Evolutionary conservation across 139 green algal genomes (phyloP).

Genomic region (Tetratostichococcus sp.): DNA sequence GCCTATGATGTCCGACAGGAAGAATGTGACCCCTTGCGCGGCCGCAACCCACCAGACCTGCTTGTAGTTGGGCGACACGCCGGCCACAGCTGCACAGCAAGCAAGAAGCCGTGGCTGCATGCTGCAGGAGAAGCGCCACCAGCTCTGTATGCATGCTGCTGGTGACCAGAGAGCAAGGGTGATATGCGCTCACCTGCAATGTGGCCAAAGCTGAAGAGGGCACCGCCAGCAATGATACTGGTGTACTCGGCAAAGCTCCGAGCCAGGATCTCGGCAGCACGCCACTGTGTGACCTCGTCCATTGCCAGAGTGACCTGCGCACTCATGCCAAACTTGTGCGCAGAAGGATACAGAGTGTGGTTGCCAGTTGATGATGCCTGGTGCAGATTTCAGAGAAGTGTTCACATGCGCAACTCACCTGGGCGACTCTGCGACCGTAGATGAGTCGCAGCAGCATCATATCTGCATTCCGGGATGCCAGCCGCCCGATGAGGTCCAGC

Average conservation of each 20-base stretch:
- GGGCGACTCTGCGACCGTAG: constrained; percentile 19
- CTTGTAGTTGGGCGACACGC: constrained; percentile 10
- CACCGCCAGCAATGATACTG: constrained; percentile 32
- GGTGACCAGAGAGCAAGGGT: background rate
- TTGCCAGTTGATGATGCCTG: too few relatives aligned
- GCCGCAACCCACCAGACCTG: constrained; percentile 33
- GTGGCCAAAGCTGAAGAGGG: constrained; percentile 34
- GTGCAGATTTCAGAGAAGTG: too few relatives aligned
- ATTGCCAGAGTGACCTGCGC: constrained; percentile 19
- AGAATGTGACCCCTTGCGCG: constrained; percentile 8
- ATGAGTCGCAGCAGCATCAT: constrained; percentile 19
- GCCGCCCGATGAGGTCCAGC: constrained; percentile 13
- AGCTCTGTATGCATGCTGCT: too few relatives aligned
- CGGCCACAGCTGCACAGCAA: background rate
- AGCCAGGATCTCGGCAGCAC: constrained; percentile 10
- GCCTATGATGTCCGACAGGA: constrained; percentile 3
- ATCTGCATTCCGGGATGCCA: constrained; percentile 23
- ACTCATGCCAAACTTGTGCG: too few relatives aligned
- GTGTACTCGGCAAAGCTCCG: constrained; percentile 16
- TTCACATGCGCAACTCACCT: too few relatives aligned
- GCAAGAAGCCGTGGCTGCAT: too few relatives aligned
- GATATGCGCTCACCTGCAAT: constrained; percentile 9
- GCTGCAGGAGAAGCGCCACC: too few relatives aligned
- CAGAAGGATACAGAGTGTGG: too few relatives aligned
- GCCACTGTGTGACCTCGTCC: constrained; percentile 13